Evolutionary conservation across 768 basidiomycete species (phyloP), one percentile per base, ranked within the genome.

Genomic region (Mycena belliarum): DNA sequence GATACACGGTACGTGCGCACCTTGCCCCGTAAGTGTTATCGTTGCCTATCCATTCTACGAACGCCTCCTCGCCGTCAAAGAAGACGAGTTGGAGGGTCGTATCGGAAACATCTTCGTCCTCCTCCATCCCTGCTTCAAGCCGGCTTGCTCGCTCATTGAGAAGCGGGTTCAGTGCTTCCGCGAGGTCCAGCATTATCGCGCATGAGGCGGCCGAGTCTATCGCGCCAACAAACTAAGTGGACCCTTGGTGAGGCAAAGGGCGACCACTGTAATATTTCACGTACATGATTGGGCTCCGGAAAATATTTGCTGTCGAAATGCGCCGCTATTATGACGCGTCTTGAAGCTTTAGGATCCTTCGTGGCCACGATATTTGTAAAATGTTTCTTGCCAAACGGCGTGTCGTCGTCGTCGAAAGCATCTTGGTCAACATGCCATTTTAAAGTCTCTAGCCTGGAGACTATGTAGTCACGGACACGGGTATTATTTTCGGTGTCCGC

Each of bases 31-130:
- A 99, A 41, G 93, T 86, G 1, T 93, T 95, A 72, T 99, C 96
- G 3, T 82, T 85, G 28, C 79, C 82, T 3, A 93, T 93, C 96
- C 96, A 99, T 25, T 83, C 78, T 45, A 84, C 79, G 72, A 96
- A 98, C 0, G 97, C 97, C 72, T 98, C 97, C 73, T 99, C 97
- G 3, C 97, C 97, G 66, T 99, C 97, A 57, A 99, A 96, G 70
- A 98, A 96, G 11, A 99, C 80, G 10, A 98, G 76, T 69, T 97
- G 94, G 10, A 99, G 72, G 4, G 95, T 96, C 20, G 90, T 93
- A 55, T 91, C 89, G 0, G 84, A 84, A 15, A 87, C 75, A 51
- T 93, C 89, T 41, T 92, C 91, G n/a, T 87, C 85, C 14, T 86
- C 85, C 52, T 85, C 84, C 16, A 76, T 68, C 0, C 76, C 86